phyloP scores from a whole-genome alignment of 148 eudicot genomes.

The Rhododendron mucronatum region DNA sequence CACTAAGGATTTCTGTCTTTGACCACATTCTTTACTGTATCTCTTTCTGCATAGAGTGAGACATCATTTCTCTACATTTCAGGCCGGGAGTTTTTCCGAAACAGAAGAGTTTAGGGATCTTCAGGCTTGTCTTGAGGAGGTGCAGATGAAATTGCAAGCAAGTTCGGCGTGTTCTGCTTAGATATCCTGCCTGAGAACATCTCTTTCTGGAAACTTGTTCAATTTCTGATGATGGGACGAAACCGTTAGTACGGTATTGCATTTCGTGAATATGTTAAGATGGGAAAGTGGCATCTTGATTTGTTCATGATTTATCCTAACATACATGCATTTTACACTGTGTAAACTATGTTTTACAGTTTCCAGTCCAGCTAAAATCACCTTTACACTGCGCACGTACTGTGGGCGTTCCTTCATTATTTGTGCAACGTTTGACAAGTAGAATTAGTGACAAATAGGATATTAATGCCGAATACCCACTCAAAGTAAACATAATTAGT shows the following conservation, averaged over 20 bases:
- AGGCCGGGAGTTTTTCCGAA: slow-evolving; percentile 56
- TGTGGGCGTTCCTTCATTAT: too few relatives aligned
- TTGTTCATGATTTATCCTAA: background rate
- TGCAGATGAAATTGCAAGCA: slow-evolving; percentile 38
- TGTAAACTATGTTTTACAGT: background rate
- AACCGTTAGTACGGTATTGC: background rate
- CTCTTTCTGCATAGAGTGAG: background rate
- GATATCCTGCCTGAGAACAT: background rate
- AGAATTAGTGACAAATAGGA: too few relatives aligned
- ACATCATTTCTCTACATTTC: slow-evolving; percentile 6
- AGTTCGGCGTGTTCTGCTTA: slow-evolving; percentile 11
- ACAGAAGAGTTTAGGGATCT: slow-evolving; percentile 66
- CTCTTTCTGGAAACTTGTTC: background rate
- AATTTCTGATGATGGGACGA: background rate
- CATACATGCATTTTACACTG: background rate
- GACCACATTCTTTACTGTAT: background rate
- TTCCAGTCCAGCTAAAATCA: background rate
- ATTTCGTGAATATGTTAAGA: background rate
- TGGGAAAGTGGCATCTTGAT: background rate
- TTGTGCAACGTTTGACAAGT: too few relatives aligned
- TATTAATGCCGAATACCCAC: too few relatives aligned
- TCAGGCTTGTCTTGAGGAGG: slow-evolving; percentile 49
- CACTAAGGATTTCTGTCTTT: background rate
- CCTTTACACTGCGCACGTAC: background rate
- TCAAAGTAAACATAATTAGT: too few relatives aligned